These are phyloP conservation scores for Rubus parviflorus DNA, from an alignment of 306 rosid species.

Conservation along the genomic window DNA sequence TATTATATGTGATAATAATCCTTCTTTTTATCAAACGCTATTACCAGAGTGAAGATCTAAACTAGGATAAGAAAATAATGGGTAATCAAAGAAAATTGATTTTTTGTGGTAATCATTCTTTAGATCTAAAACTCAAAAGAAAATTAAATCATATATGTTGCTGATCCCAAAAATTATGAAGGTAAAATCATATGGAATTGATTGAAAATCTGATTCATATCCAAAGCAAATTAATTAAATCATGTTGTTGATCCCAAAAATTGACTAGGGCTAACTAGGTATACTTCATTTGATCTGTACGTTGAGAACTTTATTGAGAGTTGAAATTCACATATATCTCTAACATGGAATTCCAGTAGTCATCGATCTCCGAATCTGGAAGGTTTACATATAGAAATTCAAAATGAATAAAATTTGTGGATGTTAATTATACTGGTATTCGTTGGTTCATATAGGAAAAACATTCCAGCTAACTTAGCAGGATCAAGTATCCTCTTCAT, in stretches of 20 bases:
- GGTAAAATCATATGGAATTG: neutral
- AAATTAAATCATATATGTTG: too few species aligned
- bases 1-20: too few species aligned
- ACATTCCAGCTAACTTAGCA: neutral
- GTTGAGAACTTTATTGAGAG: neutral
- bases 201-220: neutral
- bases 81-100: too few species aligned
- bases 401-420: neutral
- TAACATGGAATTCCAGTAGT: neutral
- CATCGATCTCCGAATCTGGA: neutral
- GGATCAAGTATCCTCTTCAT: neutral
- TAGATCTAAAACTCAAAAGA: too few species aligned
- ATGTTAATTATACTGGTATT: neutral
- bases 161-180: too few species aligned
- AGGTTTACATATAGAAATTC: neutral
- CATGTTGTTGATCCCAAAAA: neutral
- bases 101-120: too few species aligned
- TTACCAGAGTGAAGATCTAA: too few species aligned
- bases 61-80: too few species aligned
- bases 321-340: neutral
- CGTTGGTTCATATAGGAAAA: neutral
- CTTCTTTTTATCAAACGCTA: too few species aligned
- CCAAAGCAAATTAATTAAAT: neutral
- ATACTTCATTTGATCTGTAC: neutral
- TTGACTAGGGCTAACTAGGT: neutral